Evolutionary conservation across 257 asterid species (phyloP), one percentile per base, ranked within the genome.

Genomic region (Plantago major): DNA sequence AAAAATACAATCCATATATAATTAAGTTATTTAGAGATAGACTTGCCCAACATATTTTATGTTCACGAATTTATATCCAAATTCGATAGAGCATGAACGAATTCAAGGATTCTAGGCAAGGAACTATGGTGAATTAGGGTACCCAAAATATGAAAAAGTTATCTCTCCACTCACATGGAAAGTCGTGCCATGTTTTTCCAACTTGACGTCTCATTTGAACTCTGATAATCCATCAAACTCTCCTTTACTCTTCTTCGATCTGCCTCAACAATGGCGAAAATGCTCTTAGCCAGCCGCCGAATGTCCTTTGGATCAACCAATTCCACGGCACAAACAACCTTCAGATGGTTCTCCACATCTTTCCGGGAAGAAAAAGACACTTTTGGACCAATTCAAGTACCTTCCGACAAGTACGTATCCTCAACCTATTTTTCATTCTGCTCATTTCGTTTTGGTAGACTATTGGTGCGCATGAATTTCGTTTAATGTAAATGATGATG

Each of bases 301-400:
- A 54, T 81, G 64, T 30, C 37, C 37, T 46, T 66, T 59, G 79
- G 89, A 73, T 74, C 81, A 14, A 62, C 55, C 42, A 47, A 73
- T 62, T n/a, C n/a, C n/a, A 42, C 77, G 46, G 55, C 77, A n/a
- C 51, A 69, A 4, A 60, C 82, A 59, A 76, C 73, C 63, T 81
- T 81, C 74, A 79, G 90, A 74, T 81, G 73, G 76, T 75, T 74
- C 74, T 84, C 84, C 6, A 62, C 84, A 9, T 75, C 95, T 10
- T 88, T 79, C 60, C 77, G 99, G 71, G 96, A 89, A 70, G 99
- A 92, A 69, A 72, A 79, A 60, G 99, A 92, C 63, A 89, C 97
- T 9, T 92, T 92, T 69, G 97, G 99, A 48, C 96, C 95, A 49
- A 92, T 92, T 76, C 89, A 71, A 63, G 99, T 89, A 49, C 96